Base-by-base conservation (phyloP, 495 filamentous ascomycete species). In the Penicillium maclennaniae region DNA sequence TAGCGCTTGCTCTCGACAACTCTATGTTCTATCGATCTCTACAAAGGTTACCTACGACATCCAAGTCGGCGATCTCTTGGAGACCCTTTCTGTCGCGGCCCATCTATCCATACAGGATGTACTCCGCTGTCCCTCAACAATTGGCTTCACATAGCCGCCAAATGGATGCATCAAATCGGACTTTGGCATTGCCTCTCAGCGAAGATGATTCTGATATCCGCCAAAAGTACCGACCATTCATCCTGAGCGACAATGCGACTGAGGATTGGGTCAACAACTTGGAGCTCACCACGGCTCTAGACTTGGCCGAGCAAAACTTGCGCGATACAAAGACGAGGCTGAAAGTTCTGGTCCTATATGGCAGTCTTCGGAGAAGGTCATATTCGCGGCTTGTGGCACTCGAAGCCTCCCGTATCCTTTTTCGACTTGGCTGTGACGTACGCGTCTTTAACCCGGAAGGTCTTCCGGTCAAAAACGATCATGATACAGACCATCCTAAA, bases 401-500 rank as follows among this genome's bases (percentile, higher is more conserved):
- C 21, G 85, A 87, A 69, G 80, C 78, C 9, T 68, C 69, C 14
- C 71, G 85, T 0, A 83, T 87, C 47, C 79, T 87, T n/a, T 80
- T 80, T 62, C 79, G 83, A 6, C 77, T 87, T 1, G 83, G 85
- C 23, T 86, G 82, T 59, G 86, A 89, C 48, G 85, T 87, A 0
- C 79, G 85, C 1, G 73, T 88, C 6, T 88, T 79, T 60, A 66
- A 88, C 51, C 85, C 86, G 0, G 61, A 70, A 1, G 78, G 76
- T 8, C 66, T 88, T 6, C 86, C 86, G 0, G 69, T 85, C 34
- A 85, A 87, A 61, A 84, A 87, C 55, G 83, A 85, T 51, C 71
- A 70, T 20, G 77, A 82, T 8, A 72, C 79, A 45, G 55, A 49
- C 16, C 84, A 88, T 61, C 66, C 74, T 0, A 86, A 86, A 44